A percentile compares a stretch with the other conserved stretches of the same genome.
Conservation (phyloP, 2,329 filamentous ascomycete species). For the Thermomyces lanuginosus region DNA sequence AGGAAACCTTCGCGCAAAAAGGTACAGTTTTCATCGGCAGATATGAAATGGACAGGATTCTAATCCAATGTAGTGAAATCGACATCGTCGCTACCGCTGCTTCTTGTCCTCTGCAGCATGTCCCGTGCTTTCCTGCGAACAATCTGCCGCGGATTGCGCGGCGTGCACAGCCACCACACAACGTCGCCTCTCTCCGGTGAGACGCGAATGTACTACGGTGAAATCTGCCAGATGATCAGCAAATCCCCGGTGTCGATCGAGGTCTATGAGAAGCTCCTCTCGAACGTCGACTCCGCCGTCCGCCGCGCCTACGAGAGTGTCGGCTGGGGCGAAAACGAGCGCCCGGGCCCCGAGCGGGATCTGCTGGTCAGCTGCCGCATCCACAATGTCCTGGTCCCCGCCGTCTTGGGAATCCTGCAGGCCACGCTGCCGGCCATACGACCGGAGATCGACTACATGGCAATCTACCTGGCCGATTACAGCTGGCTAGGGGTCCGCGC, state of each 20-base stretch:
- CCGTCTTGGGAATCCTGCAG: slow-evolving; percentile 33
- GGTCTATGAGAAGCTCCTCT: slow-evolving; percentile 48
- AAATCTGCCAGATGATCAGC: slow-evolving; percentile 38
- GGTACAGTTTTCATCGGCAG: slow-evolving; percentile 10
- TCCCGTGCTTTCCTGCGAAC: slow-evolving; percentile 57
- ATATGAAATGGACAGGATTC: neutral
- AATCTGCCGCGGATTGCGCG: slow-evolving; percentile 46
- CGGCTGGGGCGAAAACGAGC: slow-evolving; percentile 28
- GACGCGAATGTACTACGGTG: slow-evolving; percentile 30
- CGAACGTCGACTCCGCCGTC: slow-evolving; percentile 51
- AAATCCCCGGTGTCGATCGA: slow-evolving; percentile 41
- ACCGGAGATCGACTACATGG: slow-evolving; percentile 45
- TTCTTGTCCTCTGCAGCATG: slow-evolving; percentile 55
- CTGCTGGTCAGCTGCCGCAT: slow-evolving; percentile 37
- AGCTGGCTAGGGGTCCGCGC: slow-evolving; percentile 51
- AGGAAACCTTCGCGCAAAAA: slow-evolving; percentile 23
- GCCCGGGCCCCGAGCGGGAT: slow-evolving; percentile 35
- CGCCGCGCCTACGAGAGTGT: slow-evolving; percentile 38
- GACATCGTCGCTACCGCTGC: slow-evolving; percentile 24
- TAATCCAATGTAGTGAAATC: slow-evolving; percentile 16
- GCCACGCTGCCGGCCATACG: slow-evolving; percentile 40
- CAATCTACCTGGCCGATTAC: slow-evolving; percentile 58
- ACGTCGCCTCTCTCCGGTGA: slow-evolving; percentile 25
- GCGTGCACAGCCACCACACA: slow-evolving; percentile 33
- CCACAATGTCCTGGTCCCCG: slow-evolving; percentile 34